phyloP scores from a whole-genome alignment of 176 grass and related monocot genomes.

The Hordeum marinum region DNA sequence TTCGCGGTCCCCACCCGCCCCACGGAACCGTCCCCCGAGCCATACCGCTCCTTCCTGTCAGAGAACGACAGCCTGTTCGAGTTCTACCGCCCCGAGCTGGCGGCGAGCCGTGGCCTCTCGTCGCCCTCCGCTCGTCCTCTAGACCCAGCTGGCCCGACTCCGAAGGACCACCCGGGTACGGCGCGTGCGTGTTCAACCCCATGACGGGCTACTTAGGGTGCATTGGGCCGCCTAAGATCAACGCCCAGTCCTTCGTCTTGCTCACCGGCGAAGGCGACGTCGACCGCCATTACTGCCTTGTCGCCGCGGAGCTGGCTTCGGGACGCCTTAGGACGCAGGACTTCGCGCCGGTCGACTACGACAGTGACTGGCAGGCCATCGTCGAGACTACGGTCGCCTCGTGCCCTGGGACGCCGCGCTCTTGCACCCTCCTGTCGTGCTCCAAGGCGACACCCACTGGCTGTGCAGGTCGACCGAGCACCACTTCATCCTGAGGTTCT shows the following conservation, averaged over 20 bases:
- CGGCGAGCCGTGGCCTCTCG: not conserved
- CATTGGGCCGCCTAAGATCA: not conserved
- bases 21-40: not conserved
- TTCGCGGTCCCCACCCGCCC: not conserved
- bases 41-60: not conserved
- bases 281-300: not conserved
- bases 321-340: not conserved
- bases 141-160: not conserved
- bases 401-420: not conserved
- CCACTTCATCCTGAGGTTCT: not conserved
- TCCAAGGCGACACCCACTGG: not conserved
- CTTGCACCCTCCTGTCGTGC: not conserved
- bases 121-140: not conserved
- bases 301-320: not conserved
- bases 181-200: not conserved
- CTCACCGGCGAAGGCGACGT: not conserved
- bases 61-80: not conserved
- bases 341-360: not conserved
- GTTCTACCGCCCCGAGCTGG: not conserved
- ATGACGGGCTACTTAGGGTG: not conserved
- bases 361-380: not conserved
- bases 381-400: not conserved
- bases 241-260: not conserved
- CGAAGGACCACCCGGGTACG: not conserved
- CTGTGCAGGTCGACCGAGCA: not conserved